Conservation (phyloP, 129 eudicot genomes). For the Centrapalus pauciflorus region DNA sequence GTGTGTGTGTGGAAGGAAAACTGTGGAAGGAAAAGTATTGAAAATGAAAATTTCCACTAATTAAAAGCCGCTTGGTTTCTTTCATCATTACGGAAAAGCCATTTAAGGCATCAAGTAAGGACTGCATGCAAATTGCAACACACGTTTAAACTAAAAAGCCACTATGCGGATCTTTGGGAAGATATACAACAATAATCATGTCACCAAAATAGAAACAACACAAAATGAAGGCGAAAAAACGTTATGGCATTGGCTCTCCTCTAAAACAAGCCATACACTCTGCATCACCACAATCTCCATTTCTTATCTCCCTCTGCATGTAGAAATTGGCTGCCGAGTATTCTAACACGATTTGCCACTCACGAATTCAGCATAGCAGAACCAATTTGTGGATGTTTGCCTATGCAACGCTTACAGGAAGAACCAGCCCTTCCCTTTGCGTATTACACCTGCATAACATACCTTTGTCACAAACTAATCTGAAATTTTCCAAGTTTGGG, state of each 20-base stretch:
- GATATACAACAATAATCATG: constrained; percentile 19
- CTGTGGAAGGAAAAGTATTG: no score
- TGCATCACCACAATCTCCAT: not conserved
- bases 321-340: not conserved
- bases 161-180: no score
- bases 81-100: constrained; percentile 4
- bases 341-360: not conserved
- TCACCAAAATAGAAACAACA: not conserved
- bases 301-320: constrained; percentile 1
- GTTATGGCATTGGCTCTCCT: no score
- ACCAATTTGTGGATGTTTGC: not conserved
- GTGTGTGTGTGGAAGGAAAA: no score
- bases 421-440: constrained; percentile 40
- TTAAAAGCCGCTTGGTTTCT: no score
- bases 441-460: constrained; percentile 70
- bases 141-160: no score
- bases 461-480: not conserved
- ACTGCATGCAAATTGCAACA: no score
- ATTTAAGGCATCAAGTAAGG: not conserved
- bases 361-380: not conserved
- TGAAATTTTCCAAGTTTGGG: no score
- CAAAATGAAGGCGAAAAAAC: no score
- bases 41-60: no score
- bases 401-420: constrained; percentile 60
- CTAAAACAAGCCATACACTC: constrained; percentile 16